Evolutionary conservation across 1,284 basidiomycete species (phyloP), one percentile per base, ranked within the genome.

Genomic region (Tilletia walkeri): DNA sequence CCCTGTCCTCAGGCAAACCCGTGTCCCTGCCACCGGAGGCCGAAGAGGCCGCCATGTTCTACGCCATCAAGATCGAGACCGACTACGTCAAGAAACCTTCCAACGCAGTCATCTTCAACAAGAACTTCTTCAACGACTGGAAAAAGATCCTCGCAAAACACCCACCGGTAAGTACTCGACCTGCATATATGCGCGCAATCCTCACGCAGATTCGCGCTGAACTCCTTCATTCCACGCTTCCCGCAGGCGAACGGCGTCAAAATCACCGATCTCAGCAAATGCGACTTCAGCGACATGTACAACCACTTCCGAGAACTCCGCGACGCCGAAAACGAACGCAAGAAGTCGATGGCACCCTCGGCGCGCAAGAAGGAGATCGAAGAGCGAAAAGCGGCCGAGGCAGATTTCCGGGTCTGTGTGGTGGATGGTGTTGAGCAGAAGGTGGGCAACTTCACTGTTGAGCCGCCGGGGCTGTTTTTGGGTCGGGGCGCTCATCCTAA

Each of bases 401-500:
- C 88, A 65, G 91, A 91, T 73, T 98, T 94, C 85, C 90, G 89
- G 59, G 88, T 88, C 48, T 98, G 95, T 84, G 80, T 90, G 16
- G 89, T 99, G 56, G 94, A 99, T 80, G 95, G 95, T 30, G 89
- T 94, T 68, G 95, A 94, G 85, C 96, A 99, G 86, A 97, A 96
- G 84, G 90, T 97, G 67, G 96, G 96, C 69, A 99, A 99, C 86
- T 98, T 99, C 87, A 89, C 94, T 76, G 90, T 98, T 66, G 96
- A 99, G 87, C 96, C 96, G 82, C 96, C 96, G 20, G 94, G 94
- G 54, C 86, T 99, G 56, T 99, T 99, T 86, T 88, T 95, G 84
- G 96, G 96, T 72, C 94, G 96, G 76, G 96, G 96, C 71, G 94
- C 97, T 79, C 96, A 99, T 85, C 96, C 96, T 1, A 95, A 92